phyloP scores from a whole-genome alignment of 768 basidiomycete genomes.

The Leccinellum rugosiceps region DNA sequence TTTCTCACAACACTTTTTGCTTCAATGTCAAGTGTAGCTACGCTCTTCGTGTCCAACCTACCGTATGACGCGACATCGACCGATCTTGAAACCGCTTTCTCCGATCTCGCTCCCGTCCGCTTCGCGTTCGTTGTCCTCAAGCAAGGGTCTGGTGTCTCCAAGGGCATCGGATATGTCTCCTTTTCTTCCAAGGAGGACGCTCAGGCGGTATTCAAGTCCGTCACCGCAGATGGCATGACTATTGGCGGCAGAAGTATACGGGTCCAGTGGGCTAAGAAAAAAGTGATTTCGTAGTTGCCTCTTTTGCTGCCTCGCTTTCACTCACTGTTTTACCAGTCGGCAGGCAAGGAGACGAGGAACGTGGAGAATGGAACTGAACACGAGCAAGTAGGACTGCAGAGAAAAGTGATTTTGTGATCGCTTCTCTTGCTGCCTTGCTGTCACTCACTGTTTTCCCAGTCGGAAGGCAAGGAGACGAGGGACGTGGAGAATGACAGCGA shows the following conservation, averaged over 20 bases:
- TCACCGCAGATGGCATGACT: constrained; percentile 60
- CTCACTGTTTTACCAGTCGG: constrained; percentile 34
- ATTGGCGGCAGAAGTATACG: constrained; percentile 69
- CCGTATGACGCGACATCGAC: constrained; percentile 88
- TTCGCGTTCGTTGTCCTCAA: constrained; percentile 92
- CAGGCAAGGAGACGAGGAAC: constrained; percentile 34
- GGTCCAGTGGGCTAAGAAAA: constrained; percentile 77
- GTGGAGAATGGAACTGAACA: constrained; percentile 22
- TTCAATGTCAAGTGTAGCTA: constrained; percentile 51
- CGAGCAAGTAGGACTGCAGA: constrained; percentile 25
- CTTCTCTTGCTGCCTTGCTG: too few species aligned
- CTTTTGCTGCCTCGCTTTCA: not conserved
- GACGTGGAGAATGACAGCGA: constrained; percentile 37
- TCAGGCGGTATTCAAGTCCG: constrained; percentile 61
- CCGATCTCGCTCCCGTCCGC: constrained; percentile 91
- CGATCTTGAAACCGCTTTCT: constrained; percentile 90
- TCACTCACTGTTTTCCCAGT: constrained; percentile 27
- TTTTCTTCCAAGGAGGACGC: constrained; percentile 91
- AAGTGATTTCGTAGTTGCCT: constrained; percentile 42
- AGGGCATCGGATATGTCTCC: constrained; percentile 95
- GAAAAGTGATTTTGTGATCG: constrained; percentile 51
- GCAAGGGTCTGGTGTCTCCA: constrained; percentile 68
- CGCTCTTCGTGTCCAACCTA: constrained; percentile 90
- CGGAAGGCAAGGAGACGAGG: constrained; percentile 34
- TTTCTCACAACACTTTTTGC: too few species aligned